phyloP scores from a whole-genome alignment of 441 rosid genomes.

The Breynia disticha region DNA sequence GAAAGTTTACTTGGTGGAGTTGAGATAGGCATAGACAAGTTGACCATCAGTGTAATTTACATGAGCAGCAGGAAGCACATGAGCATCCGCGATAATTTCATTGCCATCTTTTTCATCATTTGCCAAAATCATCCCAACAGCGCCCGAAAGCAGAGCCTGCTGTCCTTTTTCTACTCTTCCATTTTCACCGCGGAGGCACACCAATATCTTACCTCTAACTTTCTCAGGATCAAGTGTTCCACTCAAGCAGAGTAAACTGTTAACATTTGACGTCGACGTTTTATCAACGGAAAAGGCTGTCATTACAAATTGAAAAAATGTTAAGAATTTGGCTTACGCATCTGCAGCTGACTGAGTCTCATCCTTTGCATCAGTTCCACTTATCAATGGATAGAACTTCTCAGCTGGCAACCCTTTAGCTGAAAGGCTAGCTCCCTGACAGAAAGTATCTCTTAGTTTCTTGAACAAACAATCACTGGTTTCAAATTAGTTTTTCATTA shows the following conservation, averaged over 20 bases:
- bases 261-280: not conserved
- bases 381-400: constrained; percentile 49
- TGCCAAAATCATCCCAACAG: constrained; percentile 46
- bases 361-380: constrained; percentile 39
- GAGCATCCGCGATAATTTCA: constrained; percentile 42
- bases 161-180: constrained; percentile 43
- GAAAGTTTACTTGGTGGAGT: constrained; percentile 21
- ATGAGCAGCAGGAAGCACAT: constrained; percentile 48
- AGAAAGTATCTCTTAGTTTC: not conserved
- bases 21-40: constrained; percentile 27
- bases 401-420: constrained; percentile 33
- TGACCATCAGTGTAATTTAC: constrained; percentile 30
- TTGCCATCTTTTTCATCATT: constrained; percentile 31
- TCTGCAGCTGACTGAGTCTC: constrained; percentile 35
- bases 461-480: not conserved
- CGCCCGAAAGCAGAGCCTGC: constrained; percentile 41
- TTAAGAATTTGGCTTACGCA: constrained; percentile 25
- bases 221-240: constrained; percentile 36
- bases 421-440: constrained; percentile 15
- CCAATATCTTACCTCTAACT: constrained; percentile 45
- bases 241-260: constrained; percentile 29
- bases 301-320: not conserved
- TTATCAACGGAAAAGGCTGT: not conserved
- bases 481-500: constrained; percentile 22
- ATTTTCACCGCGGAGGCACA: constrained; percentile 34